Evolutionary conservation across 495 filamentous ascomycete genomes (phyloP), one percentile per base, ranked within the genome.

Genomic region (Entonaema liquescens): DNA sequence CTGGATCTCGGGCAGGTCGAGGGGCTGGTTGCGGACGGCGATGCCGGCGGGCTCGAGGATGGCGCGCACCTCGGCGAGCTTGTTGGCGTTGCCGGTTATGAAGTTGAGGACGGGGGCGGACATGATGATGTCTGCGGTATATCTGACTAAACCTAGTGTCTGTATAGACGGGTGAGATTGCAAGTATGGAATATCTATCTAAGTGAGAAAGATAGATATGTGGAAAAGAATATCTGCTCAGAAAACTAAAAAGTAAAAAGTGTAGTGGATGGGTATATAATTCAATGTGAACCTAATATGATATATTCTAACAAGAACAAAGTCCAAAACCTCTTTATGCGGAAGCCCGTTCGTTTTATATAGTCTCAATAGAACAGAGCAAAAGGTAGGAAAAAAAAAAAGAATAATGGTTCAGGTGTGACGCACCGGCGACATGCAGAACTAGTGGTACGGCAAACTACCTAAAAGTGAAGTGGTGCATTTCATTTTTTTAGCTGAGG

Each of bases 1-100:
- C 81, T 98, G 96, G 56, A 98, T 89, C 82, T 99, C 95, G 26
- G 89, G 85, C 57, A 97, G 81, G 73, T 98, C 93, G 26, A 99
- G 77, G 2, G 84, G 81, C 78, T 91, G 89, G 81, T 81, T 95
- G 59, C 88, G 83, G 53, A 99, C 83, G 44, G 90, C 81, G 70
- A 96, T 89, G 65, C 73, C 75, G 29, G 88, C 85, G 60, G 86
- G 86, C 62, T 89, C 89, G 17, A 99, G 85, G 73, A 99, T 98
- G 12, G 91, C 90, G 76, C 89, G 87, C 70, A 97, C 93, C 81
- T 99, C 95, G 63, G 78, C 77, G 55, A 99, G 87, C 82, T 99
- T 99, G 83, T 97, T 96, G 71, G 87, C 85, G 83, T 99, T 99
- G 71, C 95, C 91, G 2, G 96, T 99, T 74, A 99, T 97, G 84